Base-by-base conservation (phyloP, 2,329 filamentous ascomycete genomes). In the Alternaria hordeiaustralica region DNA sequence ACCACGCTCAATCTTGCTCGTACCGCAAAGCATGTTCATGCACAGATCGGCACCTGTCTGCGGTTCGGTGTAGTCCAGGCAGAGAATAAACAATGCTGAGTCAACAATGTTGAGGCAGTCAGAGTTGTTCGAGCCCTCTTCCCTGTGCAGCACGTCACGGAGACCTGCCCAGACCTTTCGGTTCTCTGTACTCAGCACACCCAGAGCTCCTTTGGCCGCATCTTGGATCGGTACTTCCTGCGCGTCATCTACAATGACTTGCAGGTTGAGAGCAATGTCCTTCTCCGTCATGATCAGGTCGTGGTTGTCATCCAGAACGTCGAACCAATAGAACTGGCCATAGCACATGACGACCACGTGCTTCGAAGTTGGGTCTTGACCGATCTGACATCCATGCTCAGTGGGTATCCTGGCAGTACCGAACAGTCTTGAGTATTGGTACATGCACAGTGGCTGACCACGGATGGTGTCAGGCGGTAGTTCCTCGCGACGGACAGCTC, bases 301-400 rank as follows among this genome's bases (percentile, higher is more conserved):
- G 7, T 92, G 92, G 80, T 97, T 97, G 70, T 95, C 91, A 72
- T 99, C 96, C 18, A 99, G 84, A 2, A 97, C 94, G 79, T 99
- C 96, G 73, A 99, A 99, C 95, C 95, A 98, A 81, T 99, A 99
- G 75, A 98, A 94, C 71, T 99, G 96, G 2, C 96, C 96, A 68
- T 95, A 92, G 76, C 93, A 97, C 81, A 98, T 87, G 46, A 98
- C 93, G 10, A 97, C 92, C 41, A 99, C 85, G 79, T 99, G 96
- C 82, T 94, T 97, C 4, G 95, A 93, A n/a, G 90, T 88, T 1
- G 94, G 92, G 74, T 98, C 94, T 78, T 98, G 94, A 67, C 94
- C 94, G 74, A 99, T 98, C 71, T 97, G 92, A 78, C 96, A 99
- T 6, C 96, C 96, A 76, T 96, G 90, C 28, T 97, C 93, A 0